phyloP scores from a whole-genome alignment of 2,329 filamentous ascomycete genomes.

The Coniella lustricola region DNA sequence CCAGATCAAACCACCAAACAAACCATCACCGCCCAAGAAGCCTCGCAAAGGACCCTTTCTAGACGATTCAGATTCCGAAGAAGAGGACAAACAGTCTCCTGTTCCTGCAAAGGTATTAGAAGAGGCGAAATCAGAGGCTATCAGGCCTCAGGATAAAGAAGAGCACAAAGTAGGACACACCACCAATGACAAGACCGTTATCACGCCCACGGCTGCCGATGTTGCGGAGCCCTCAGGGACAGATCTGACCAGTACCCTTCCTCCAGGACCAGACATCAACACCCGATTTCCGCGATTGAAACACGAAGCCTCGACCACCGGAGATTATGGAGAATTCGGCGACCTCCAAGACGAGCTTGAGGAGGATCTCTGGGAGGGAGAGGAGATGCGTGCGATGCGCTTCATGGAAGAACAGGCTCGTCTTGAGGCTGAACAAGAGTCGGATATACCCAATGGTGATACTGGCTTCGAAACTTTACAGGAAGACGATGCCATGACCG shows the following conservation, averaged over 20 bases:
- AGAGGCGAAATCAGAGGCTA: not conserved
- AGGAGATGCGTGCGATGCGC: constrained; percentile 58
- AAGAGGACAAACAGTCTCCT: constrained; percentile 23
- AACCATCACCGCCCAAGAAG: constrained; percentile 22
- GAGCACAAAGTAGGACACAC: constrained; percentile 13
- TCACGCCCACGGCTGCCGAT: not conserved
- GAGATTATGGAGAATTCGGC: constrained; percentile 28
- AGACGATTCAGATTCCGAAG: constrained; percentile 59
- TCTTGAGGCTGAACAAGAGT: constrained; percentile 49
- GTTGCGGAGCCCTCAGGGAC: constrained; percentile 12
- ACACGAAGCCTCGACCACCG: constrained; percentile 18
- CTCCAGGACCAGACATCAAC: constrained; percentile 2
- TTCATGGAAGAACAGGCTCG: constrained; percentile 73
- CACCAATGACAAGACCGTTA: not conserved
- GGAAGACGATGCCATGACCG: constrained; percentile 26
- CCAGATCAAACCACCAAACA: not conserved
- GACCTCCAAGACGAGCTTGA: constrained; percentile 53
- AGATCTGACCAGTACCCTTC: constrained; percentile 13
- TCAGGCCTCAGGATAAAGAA: not conserved
- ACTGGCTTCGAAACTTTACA: constrained; percentile 25
- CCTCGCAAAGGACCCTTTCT: constrained; percentile 55
- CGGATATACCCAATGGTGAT: constrained; percentile 30
- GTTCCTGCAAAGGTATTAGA: not conserved
- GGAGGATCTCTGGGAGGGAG: constrained; percentile 45
- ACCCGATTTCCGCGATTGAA: constrained; percentile 1